Evolutionary conservation across 1,284 basidiomycete genomes (phyloP).

Genomic region (Ustilago cynodontis): DNA sequence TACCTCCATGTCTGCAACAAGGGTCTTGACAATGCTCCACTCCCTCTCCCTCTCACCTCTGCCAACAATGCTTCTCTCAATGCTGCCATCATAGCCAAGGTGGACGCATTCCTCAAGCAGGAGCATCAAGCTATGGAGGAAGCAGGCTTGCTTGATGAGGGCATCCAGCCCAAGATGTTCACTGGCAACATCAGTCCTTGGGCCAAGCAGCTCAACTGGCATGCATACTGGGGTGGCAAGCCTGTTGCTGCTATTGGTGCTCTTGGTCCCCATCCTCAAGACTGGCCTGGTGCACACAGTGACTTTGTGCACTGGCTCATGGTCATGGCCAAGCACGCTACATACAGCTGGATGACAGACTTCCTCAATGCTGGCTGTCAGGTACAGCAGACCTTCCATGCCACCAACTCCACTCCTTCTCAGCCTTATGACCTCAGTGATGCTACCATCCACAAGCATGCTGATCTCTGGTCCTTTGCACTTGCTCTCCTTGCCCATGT

Average conservation of each 20-base stretch:
- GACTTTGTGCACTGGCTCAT: background rate
- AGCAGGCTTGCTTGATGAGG: background rate
- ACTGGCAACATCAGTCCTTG: constrained; percentile 8
- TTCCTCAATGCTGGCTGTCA: constrained; percentile 3
- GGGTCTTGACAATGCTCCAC: background rate
- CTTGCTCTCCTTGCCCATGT: constrained; percentile 1
- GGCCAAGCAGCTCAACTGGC: constrained; percentile 1
- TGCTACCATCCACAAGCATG: background rate
- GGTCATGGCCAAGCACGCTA: background rate
- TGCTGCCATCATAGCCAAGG: background rate
- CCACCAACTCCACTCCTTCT: background rate
- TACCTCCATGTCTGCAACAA: constrained; percentile 8
- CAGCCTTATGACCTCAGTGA: background rate
- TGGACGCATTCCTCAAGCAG: constrained; percentile 3
- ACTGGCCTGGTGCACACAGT: background rate
- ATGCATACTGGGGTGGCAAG: constrained; percentile 6
- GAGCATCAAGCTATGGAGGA: background rate
- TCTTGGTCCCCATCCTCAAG: background rate
- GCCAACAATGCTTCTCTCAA: background rate
- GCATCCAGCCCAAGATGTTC: constrained; percentile 6
- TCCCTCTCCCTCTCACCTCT: constrained; percentile 1
- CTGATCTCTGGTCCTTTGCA: background rate
- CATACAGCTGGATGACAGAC: background rate
- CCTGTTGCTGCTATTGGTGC: constrained; percentile 4
- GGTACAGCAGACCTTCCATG: constrained; percentile 4